Evolutionary conservation across 345 rosid genomes (phyloP).

Genomic region (Boechera retrofracta): DNA sequence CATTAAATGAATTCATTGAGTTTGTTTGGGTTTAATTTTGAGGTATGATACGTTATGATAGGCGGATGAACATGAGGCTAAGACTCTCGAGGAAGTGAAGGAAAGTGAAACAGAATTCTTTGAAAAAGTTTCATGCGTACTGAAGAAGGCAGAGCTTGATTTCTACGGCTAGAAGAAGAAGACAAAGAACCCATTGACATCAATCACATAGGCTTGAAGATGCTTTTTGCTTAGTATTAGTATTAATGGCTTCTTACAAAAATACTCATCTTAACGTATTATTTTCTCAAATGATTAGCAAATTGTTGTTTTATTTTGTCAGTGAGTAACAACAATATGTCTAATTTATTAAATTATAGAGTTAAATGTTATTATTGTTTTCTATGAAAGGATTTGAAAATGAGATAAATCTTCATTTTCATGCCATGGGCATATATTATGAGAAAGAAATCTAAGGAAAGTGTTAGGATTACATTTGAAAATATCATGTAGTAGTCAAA

Average conservation of each 20-base stretch:
- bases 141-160: conserved; percentile 72
- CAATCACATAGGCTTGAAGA: conserved; percentile 6
- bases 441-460: no score
- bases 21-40: conserved; percentile 18
- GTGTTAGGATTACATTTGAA: no score
- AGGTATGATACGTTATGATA: conserved; percentile 37
- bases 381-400: no score
- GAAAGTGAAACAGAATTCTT: conserved; percentile 68
- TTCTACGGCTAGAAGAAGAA: conserved; percentile 47
- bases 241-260: background rate
- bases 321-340: background rate
- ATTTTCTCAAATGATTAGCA: background rate
- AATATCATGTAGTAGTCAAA: no score
- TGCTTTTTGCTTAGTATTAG: background rate
- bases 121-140: conserved; percentile 55
- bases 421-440: no score
- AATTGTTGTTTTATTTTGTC: background rate
- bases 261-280: background rate
- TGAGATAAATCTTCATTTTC: no score
- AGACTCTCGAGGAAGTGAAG: conserved; percentile 66
- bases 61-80: conserved; percentile 87
- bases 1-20: background rate
- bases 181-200: background rate
- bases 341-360: background rate
- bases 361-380: background rate